Evolutionary conservation across 345 rosid genomes (phyloP).

Genomic region (Euclidium syriacum): DNA sequence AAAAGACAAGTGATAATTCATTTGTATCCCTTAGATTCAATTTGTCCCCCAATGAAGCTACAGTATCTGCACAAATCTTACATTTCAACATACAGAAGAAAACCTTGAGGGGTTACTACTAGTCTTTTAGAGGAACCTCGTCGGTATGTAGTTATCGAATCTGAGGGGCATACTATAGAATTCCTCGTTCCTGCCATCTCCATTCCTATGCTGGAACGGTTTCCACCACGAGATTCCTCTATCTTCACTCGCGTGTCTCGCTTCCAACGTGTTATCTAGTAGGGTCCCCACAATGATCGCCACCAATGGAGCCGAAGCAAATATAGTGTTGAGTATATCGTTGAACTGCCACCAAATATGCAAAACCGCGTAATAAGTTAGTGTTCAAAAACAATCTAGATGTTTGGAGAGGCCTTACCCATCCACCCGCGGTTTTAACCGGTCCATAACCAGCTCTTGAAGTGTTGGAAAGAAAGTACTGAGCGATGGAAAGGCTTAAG

Average conservation of each 20-base stretch:
- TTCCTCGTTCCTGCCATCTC: slow-evolving; percentile 69
- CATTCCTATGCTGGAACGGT: slow-evolving; percentile 71
- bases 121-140: slow-evolving; percentile 50
- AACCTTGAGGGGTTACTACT: not conserved
- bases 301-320: slow-evolving; percentile 81
- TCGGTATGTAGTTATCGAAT: slow-evolving; percentile 45
- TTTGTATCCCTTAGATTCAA: not conserved
- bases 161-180: slow-evolving; percentile 71
- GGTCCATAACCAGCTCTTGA: slow-evolving; percentile 64
- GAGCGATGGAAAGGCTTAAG: slow-evolving; percentile 80
- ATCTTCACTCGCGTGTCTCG: slow-evolving; percentile 31
- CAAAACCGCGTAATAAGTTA: not conserved
- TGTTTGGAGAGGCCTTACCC: slow-evolving; percentile 60
- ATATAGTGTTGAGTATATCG: slow-evolving; percentile 76
- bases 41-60: not conserved
- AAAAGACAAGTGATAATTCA: not conserved
- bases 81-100: slow-evolving; percentile 14
- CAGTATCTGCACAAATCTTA: slow-evolving; percentile 23
- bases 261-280: slow-evolving; percentile 77
- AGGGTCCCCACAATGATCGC: slow-evolving; percentile 61
- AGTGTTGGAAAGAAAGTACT: slow-evolving; percentile 57
- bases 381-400: not conserved
- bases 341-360: slow-evolving; percentile 59
- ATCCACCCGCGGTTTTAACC: slow-evolving; percentile 65
- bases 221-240: slow-evolving; percentile 91